phyloP scores from a whole-genome alignment of 2,329 filamentous ascomycete species.

The Hirsutella thompsonii region DNA sequence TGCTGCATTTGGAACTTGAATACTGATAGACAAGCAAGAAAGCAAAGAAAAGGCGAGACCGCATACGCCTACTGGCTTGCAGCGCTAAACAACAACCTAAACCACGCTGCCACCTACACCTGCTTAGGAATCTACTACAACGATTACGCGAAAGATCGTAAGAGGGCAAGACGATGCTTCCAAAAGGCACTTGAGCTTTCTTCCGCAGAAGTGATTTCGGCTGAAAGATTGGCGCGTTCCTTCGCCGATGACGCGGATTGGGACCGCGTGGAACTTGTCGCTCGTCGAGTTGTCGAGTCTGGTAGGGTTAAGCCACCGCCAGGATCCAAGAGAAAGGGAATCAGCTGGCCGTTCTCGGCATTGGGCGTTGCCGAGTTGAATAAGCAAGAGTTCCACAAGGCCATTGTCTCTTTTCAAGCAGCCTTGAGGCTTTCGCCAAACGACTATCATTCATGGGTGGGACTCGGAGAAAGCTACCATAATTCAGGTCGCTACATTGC shows the following conservation, averaged over 20 bases:
- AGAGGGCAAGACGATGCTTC: conserved; percentile 80
- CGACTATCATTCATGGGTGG: conserved; percentile 94
- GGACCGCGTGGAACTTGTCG: conserved; percentile 90
- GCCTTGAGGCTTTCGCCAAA: conserved; percentile 71
- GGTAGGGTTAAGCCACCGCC: conserved; percentile 82
- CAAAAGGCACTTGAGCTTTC: conserved; percentile 95
- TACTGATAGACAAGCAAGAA: conserved; percentile 59
- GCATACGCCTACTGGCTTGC: conserved; percentile 76
- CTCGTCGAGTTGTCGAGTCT: conserved; percentile 85
- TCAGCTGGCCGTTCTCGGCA: conserved; percentile 93
- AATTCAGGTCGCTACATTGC: conserved; percentile 87
- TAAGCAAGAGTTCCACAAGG: conserved; percentile 78
- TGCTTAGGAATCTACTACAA: conserved; percentile 82
- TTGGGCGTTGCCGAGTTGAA: conserved; percentile 90
- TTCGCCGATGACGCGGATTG: conserved; percentile 90
- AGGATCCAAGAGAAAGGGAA: conserved; percentile 82
- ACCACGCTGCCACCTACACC: conserved; percentile 82
- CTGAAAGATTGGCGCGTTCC: conserved; percentile 69
- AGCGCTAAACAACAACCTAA: conserved; percentile 75
- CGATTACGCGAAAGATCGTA: conserved; percentile 80
- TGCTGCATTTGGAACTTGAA: conserved; percentile 80
- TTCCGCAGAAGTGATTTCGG: conserved; percentile 70
- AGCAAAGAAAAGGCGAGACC: conserved; percentile 53
- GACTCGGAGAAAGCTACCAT: conserved; percentile 93
- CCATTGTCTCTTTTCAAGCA: conserved; percentile 83